Evolutionary conservation across 1,284 basidiomycete species (phyloP).

Genomic region (Veloboletus limbatus): DNA sequence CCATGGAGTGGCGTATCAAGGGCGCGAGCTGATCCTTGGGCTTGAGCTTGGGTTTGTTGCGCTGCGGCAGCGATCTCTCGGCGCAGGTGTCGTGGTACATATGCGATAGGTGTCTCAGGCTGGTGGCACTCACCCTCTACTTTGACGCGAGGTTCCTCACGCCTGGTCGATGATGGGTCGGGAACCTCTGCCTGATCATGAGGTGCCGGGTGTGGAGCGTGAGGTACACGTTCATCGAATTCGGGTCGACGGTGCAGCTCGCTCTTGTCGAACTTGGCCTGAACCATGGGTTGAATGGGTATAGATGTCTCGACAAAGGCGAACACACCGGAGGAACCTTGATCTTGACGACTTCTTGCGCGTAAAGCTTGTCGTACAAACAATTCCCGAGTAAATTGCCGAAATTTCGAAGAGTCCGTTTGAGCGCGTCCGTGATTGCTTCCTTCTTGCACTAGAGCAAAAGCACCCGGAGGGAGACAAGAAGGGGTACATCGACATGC

Average conservation of each 20-base stretch:
- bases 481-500: slow-evolving; percentile 1
- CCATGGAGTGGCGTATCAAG: neutral
- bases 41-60: slow-evolving; percentile 7
- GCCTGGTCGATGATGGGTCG: neutral
- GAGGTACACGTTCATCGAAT: slow-evolving; percentile 48
- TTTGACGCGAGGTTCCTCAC: slow-evolving; percentile 20
- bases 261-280: slow-evolving; percentile 77
- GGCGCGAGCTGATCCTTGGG: neutral
- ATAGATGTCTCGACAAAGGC: neutral
- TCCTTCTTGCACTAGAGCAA: slow-evolving; percentile 94
- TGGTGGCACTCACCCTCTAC: slow-evolving; percentile 11
- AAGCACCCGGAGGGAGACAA: neutral
- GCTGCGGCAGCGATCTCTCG: slow-evolving; percentile 20
- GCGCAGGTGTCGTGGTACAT: slow-evolving; percentile 27
- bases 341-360: slow-evolving; percentile 82
- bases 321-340: slow-evolving; percentile 72
- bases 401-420: slow-evolving; percentile 88
- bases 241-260: slow-evolving; percentile 79
- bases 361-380: slow-evolving; percentile 89
- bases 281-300: neutral
- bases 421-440: slow-evolving; percentile 92
- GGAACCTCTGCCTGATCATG: too few relatives aligned
- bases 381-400: slow-evolving; percentile 96
- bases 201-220: neutral
- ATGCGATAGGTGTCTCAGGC: slow-evolving; percentile 18